Percentiles rank a stretch among this genome's conserved stretches.
Evolutionary conservation across 2,329 filamentous ascomycete species (phyloP).

Genomic region (Neonectria punicea): DNA sequence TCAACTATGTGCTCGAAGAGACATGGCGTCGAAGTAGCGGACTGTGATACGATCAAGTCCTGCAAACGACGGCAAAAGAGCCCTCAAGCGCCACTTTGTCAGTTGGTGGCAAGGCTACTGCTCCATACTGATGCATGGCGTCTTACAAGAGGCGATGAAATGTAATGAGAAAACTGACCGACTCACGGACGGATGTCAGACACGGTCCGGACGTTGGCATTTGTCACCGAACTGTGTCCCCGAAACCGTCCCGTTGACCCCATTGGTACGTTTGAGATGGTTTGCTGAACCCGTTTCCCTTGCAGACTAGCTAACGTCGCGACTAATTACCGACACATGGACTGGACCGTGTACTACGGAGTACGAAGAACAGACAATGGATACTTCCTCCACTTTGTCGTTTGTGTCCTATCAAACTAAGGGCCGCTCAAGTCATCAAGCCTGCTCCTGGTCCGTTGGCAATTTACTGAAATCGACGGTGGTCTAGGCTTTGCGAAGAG

Average conservation of each 20-base stretch:
- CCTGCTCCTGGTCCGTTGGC: slow-evolving; percentile 1
- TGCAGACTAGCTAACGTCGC: slow-evolving; percentile 4
- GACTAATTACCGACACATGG: slow-evolving; percentile 15
- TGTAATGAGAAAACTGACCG: slow-evolving; percentile 12
- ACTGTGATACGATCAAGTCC: neutral
- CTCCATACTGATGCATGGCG: slow-evolving; percentile 16
- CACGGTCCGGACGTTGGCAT: slow-evolving; percentile 26
- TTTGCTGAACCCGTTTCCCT: slow-evolving; percentile 11
- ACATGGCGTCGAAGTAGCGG: neutral
- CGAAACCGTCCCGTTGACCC: slow-evolving; percentile 17
- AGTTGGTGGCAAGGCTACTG: slow-evolving; percentile 5
- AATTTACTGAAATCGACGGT: slow-evolving; percentile 7
- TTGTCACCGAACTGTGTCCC: slow-evolving; percentile 30
- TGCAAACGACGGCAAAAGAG: neutral
- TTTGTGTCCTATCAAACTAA: slow-evolving; percentile 9
- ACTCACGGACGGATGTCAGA: neutral
- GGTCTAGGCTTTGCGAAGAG: slow-evolving; percentile 8
- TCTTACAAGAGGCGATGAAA: slow-evolving; percentile 2
- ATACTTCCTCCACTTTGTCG: neutral
- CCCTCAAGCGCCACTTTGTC: slow-evolving; percentile 11
- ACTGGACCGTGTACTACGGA: slow-evolving; percentile 1
- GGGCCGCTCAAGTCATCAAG: neutral
- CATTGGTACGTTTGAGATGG: slow-evolving; percentile 38
- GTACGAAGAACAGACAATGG: neutral
- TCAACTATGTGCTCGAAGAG: neutral